Evolutionary conservation across 352 stramenopile genomes (phyloP).

Genomic region (Blastocystis hominis): DNA sequence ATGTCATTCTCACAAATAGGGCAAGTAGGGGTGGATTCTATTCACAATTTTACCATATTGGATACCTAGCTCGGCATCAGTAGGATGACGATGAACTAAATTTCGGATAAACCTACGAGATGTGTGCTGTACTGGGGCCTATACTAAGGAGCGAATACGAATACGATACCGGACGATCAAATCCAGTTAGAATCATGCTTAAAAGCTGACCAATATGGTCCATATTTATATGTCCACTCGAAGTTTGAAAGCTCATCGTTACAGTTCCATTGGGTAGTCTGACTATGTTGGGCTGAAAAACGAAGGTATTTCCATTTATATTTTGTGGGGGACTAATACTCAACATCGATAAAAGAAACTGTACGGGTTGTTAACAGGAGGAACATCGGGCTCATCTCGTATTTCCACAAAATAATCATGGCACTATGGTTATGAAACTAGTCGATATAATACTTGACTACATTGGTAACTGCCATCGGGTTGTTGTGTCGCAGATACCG

Average conservation of each 20-base stretch:
- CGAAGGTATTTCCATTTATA: not conserved
- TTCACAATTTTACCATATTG: not conserved
- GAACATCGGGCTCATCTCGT: constrained; percentile 11
- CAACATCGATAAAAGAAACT: not conserved
- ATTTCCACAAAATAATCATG: constrained; percentile 37
- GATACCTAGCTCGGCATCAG: not conserved
- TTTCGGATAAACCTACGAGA: constrained; percentile 24
- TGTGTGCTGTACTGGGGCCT: constrained; percentile 4
- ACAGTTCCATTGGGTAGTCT: constrained; percentile 27
- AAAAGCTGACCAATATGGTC: constrained; percentile 18
- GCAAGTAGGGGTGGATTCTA: not conserved
- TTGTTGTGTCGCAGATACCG: constrained; percentile 22
- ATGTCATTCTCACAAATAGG: constrained; percentile 40
- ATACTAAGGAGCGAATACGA: constrained; percentile 7
- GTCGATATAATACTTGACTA: not conserved
- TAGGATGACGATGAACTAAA: constrained; percentile 31
- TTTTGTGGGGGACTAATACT: not conserved
- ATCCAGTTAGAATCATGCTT: not conserved
- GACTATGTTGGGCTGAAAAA: not conserved
- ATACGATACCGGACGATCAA: not conserved
- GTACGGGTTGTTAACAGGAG: not conserved
- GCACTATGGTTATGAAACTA: not conserved
- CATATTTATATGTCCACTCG: not conserved
- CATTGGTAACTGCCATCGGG: constrained; percentile 36
- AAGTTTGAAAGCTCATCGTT: not conserved